Percentiles rank a stretch among this genome's conserved stretches.
These are phyloP conservation scores for Leishmania tropica DNA, from an alignment of 208 protist species.

Conservation along the genomic window DNA sequence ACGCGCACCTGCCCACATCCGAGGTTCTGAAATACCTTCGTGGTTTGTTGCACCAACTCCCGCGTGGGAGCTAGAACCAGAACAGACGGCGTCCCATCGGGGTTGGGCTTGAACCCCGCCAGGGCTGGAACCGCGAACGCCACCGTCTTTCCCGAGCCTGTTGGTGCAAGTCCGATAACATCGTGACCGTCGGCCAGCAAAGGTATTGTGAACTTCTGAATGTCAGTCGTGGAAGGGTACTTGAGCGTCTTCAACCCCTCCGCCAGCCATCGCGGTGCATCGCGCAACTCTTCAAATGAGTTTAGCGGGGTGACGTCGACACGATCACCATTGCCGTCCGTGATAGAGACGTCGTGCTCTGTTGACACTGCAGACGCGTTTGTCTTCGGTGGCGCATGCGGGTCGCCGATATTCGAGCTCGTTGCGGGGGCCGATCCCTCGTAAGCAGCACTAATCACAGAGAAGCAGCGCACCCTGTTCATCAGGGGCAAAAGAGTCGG, in stretches of 20 bases:
- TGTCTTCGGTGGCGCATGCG: neutral
- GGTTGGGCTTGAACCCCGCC: conserved; percentile 42
- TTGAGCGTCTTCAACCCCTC: conserved; percentile 53
- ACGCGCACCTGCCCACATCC: conserved; percentile 55
- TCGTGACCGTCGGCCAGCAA: conserved; percentile 89
- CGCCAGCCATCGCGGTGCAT: conserved; percentile 64
- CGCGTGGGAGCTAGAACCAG: conserved; percentile 98
- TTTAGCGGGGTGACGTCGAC: conserved; percentile 66
- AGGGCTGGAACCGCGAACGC: conserved; percentile 98
- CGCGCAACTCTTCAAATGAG: conserved; percentile 56
- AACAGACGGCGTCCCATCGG: conserved; percentile 73
- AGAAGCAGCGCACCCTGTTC: neutral
- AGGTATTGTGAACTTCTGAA: conserved; percentile 91
- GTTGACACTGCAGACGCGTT: neutral
- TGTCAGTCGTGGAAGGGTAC: conserved; percentile 80
- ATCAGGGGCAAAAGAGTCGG: neutral
- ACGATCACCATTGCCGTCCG: conserved; percentile 42
- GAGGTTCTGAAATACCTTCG: conserved; percentile 92
- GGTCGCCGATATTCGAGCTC: neutral
- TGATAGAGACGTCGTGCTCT: conserved; percentile 54
- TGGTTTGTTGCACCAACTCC: conserved; percentile 98
- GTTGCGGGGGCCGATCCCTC: neutral
- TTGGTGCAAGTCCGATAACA: conserved; percentile 97
- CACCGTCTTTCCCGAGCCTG: conserved; percentile 98
- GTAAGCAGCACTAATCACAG: neutral